Base-by-base conservation (phyloP, 2,329 filamentous ascomycete genomes). In the Mycocentrospora acerina region DNA sequence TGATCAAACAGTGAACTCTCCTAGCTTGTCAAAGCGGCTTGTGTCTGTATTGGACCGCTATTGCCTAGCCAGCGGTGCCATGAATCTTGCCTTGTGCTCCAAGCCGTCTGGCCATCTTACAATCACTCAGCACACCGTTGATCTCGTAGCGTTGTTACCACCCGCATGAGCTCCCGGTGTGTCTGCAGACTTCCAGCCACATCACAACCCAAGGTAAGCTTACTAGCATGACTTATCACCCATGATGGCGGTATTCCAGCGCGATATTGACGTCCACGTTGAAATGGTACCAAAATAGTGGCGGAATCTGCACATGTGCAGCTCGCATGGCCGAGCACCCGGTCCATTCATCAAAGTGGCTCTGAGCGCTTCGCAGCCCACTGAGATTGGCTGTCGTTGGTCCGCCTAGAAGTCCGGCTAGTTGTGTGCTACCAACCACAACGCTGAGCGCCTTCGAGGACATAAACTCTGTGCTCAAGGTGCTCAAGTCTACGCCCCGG, bases 1-100 rank as follows among this genome's bases (percentile, higher is more conserved):
- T 37, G 45, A 54, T 60, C 58, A 63, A 63, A 64, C 61, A 58
- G 48, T 46, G n/a, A n/a, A n/a, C n/a, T n/a, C n/a, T n/a, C n/a
- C n/a, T n/a, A n/a, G 19, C 19, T 22, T 9, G 19, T 22, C 19
- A 9, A 22, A 22, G 19, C 19, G 5, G 5, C 9, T 9, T 22
- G 19, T 22, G 19, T 22, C 5, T 9, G n/a, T n/a, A n/a, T n/a
- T n/a, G n/a, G n/a, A n/a, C n/a, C n/a, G n/a, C n/a, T n/a, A n/a
- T n/a, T n/a, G n/a, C n/a, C n/a, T n/a, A n/a, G n/a, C n/a, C n/a
- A 53, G 15, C 35, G 17, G 7, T 24, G n/a, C 4, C 18, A n/a
- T 37, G 11, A 29, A 16, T 17, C 18, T 24, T 29, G 17, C 19
- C n/a, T n/a, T n/a, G n/a, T n/a, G n/a, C n/a, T n/a, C 19, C 19